Evolutionary conservation across 805 yeast species (phyloP).

Genomic region (Yamadazyma tumulicola): DNA sequence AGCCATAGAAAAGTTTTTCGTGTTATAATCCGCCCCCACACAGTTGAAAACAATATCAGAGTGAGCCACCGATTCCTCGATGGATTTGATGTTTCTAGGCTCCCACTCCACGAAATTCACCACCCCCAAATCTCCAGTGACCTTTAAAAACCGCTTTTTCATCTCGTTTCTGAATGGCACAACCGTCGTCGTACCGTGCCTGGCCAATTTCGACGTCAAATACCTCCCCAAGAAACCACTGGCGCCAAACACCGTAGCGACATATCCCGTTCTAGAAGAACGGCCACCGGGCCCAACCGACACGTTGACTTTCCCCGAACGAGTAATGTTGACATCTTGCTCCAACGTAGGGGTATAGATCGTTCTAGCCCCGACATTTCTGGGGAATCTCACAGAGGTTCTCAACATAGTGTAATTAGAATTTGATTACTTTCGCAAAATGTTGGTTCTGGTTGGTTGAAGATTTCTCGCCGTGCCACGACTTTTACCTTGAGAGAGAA

Average conservation of each 20-base stretch:
- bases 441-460: conserved; percentile 29
- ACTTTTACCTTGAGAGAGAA: neutral
- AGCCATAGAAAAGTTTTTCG: conserved; percentile 78
- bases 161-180: conserved; percentile 81
- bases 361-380: conserved; percentile 22
- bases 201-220: conserved; percentile 67
- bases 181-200: conserved; percentile 74
- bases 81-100: conserved; percentile 69
- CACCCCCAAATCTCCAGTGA: conserved; percentile 83
- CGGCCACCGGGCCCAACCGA: conserved; percentile 78
- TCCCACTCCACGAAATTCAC: conserved; percentile 82
- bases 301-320: conserved; percentile 68
- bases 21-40: conserved; percentile 70
- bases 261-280: conserved; percentile 82
- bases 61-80: conserved; percentile 73
- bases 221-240: conserved; percentile 77
- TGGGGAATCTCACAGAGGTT: conserved; percentile 1
- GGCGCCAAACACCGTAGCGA: conserved; percentile 86
- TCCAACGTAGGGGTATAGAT: conserved; percentile 41
- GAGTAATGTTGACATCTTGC: conserved; percentile 68
- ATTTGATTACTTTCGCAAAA: conserved; percentile 10
- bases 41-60: conserved; percentile 81
- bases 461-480: conserved; percentile 4
- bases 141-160: conserved; percentile 74
- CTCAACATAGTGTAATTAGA: conserved; percentile 7